phyloP scores from a whole-genome alignment of 139 green algal species.

The Chlorella vulgaris region DNA sequence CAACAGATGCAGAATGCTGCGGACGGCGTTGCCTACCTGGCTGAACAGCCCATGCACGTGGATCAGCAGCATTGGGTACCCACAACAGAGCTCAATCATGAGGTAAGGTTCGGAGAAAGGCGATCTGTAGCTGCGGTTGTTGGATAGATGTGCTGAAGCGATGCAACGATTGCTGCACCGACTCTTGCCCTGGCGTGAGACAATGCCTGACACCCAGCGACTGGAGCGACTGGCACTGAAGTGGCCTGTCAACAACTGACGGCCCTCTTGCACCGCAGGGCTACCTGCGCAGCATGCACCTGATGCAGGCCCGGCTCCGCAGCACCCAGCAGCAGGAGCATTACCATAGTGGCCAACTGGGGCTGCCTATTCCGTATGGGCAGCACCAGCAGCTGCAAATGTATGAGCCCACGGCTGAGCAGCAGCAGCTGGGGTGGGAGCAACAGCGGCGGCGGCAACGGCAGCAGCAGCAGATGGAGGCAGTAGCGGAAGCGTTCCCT shows the following conservation, averaged over 20 bases:
- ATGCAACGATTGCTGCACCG: too few species aligned
- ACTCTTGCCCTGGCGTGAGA: too few species aligned
- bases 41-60: neutral
- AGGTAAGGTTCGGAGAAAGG: too few species aligned
- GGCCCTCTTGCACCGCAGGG: too few species aligned
- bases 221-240: too few species aligned
- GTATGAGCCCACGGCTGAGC: neutral
- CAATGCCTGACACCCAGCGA: too few species aligned
- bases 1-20: too few species aligned
- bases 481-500: neutral
- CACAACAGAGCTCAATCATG: neutral
- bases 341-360: neutral
- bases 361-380: neutral
- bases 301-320: constrained; percentile 22
- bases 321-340: neutral
- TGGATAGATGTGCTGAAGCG: too few species aligned
- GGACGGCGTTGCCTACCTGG: too few species aligned
- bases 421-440: neutral
- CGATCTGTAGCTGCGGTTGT: too few species aligned
- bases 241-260: too few species aligned
- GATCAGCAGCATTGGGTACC: neutral
- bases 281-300: constrained; percentile 19
- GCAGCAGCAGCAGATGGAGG: neutral
- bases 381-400: neutral
- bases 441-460: neutral